phyloP scores from a whole-genome alignment of 2,329 filamentous ascomycete species.

The Xylariomycetidae sp. region DNA sequence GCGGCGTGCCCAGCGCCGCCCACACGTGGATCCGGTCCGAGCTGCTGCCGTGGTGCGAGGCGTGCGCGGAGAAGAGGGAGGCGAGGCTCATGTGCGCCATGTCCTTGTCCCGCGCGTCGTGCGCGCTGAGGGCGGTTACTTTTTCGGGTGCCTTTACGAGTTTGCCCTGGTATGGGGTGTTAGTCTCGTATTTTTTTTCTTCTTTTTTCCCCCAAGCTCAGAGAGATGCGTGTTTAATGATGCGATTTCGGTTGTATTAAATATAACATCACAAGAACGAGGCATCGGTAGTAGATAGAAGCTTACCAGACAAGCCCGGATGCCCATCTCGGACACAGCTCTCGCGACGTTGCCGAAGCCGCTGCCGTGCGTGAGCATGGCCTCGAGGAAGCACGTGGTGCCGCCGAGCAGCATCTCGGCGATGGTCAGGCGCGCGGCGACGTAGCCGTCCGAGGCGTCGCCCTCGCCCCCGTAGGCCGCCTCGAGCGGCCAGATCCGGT shows the following conservation, averaged over 20 bases:
- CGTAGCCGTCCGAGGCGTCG: constrained; percentile 39
- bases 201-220: no score
- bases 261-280: no score
- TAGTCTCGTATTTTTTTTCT: no score
- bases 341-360: constrained; percentile 18
- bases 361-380: constrained; percentile 35
- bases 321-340: no score
- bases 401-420: constrained; percentile 46
- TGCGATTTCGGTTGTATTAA: no score
- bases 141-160: constrained; percentile 32
- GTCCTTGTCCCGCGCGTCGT: constrained; percentile 33
- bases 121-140: constrained; percentile 26
- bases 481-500: constrained; percentile 39
- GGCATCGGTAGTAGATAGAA: not conserved
- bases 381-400: constrained; percentile 48
- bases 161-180: no score
- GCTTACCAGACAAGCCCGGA: constrained; percentile 19
- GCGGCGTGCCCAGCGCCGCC: constrained; percentile 42
- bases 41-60: constrained; percentile 25
- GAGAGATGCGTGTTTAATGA: not conserved
- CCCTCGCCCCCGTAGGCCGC: constrained; percentile 16
- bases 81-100: constrained; percentile 29
- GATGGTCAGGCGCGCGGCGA: constrained; percentile 42
- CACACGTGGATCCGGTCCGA: constrained; percentile 41
- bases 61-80: constrained; percentile 28